Base-by-base conservation (phyloP, 2,329 filamentous ascomycete species). In the Bisporella sp. region DNA sequence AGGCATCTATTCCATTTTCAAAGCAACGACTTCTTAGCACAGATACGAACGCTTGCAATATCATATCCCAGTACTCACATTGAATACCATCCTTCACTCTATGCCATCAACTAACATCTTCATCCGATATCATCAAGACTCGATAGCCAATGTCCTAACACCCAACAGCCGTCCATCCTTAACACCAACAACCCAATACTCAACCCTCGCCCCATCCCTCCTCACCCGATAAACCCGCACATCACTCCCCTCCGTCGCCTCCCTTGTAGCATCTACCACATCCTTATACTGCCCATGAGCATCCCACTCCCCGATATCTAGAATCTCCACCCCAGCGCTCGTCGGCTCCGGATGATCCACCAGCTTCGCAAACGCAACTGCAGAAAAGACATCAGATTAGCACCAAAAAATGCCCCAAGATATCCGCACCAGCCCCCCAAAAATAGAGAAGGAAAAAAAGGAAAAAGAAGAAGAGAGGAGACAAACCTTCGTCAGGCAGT, bases 171-270 rank as follows among this genome's bases (percentile, higher is more conserved):
- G 78, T 9, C 75, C 77, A 46, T 70, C 69, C 61, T 84, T 76
- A 58, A 85, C 66, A 28, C 79, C 81, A 44, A 96, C 71, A 52
- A 96, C 72, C 77, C 84, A 96, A 68, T 95, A 95, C 69, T 95
- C 87, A 11, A 76, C 75, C 64, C 85, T 77, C 30, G 82, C 80
- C 9, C 73, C 72, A 42, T 78, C 81, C 59, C 79, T 73, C 52
- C 75, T 71, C 6, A 95, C 81, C 48, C 79, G 74, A 63, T 93
- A 96, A 28, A 95, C 82, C 64, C 84, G 80, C 47, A 92, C 79
- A 56, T 88, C 83, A 54, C 75, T 77, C 2, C 85, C 81, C 64
- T 76, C 73, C 11, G 56, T 57, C n/a, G 77, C 82, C 64, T 80
- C 72, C 56, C 77, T 76, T 45, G 91, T 84, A 11, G 86, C 87